Conservation (phyloP, 129 eudicot genomes). For the Logfia minima region DNA sequence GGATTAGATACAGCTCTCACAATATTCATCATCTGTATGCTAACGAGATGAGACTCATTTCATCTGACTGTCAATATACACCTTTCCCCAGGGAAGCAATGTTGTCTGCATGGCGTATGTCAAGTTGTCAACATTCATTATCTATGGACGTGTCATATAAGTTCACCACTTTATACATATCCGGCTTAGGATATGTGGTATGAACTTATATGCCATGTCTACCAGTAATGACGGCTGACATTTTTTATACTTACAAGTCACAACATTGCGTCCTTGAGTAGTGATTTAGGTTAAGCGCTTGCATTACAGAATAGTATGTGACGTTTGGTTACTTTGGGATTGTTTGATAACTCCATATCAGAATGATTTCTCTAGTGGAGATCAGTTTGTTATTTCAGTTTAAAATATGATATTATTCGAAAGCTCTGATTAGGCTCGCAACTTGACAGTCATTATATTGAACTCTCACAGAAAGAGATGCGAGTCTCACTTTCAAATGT, state of each 20-base stretch:
- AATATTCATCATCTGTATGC: neutral
- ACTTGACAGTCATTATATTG: neutral
- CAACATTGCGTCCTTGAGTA: neutral
- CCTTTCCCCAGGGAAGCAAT: neutral
- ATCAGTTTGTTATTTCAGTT: neutral
- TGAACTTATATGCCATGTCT: neutral
- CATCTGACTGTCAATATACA: neutral
- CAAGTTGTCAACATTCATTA: neutral
- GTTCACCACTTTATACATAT: neutral
- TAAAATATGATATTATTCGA: neutral
- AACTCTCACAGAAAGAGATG: neutral
- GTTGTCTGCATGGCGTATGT: neutral
- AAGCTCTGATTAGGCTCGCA: neutral
- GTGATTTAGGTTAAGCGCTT: constrained; percentile 3
- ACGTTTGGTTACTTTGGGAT: neutral
- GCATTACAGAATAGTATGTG: neutral
- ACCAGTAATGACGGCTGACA: neutral
- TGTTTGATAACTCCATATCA: neutral
- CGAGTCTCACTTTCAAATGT: neutral
- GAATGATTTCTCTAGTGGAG: neutral
- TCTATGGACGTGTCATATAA: neutral
- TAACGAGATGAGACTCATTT: neutral
- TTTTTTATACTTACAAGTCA: neutral
- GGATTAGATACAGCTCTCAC: neutral
- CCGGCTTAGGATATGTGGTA: neutral